phyloP scores from a whole-genome alignment of 331 rosid genomes.

The Cucumis variabilis region DNA sequence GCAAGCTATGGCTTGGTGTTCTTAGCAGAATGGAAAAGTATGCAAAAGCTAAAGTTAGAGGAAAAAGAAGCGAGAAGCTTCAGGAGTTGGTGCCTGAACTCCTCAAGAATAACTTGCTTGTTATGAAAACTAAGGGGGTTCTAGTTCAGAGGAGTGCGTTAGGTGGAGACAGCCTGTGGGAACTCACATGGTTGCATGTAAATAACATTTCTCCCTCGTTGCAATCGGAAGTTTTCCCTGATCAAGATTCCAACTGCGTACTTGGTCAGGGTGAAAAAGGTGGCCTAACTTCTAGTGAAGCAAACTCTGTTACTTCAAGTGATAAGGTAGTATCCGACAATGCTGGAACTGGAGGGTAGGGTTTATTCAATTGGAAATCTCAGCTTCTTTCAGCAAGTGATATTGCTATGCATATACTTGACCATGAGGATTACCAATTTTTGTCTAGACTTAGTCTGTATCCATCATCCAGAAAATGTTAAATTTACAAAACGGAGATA shows the following conservation, averaged over 20 bases:
- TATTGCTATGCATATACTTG: slow-evolving; percentile 24
- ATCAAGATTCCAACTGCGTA: slow-evolving; percentile 59
- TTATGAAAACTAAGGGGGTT: slow-evolving; percentile 68
- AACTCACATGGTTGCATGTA: slow-evolving; percentile 85
- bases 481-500: slow-evolving; percentile 31
- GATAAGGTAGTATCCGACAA: slow-evolving; percentile 48
- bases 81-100: slow-evolving; percentile 91
- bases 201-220: slow-evolving; percentile 68
- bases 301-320: slow-evolving; percentile 38
- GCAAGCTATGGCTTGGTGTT: slow-evolving; percentile 89
- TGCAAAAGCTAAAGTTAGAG: slow-evolving; percentile 75
- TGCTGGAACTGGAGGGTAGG: slow-evolving; percentile 59
- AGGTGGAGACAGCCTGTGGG: slow-evolving; percentile 89
- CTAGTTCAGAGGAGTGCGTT: slow-evolving; percentile 66
- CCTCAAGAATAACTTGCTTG: slow-evolving; percentile 80
- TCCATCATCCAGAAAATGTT: slow-evolving; percentile 16
- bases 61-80: slow-evolving; percentile 81
- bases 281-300: slow-evolving; percentile 51
- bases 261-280: slow-evolving; percentile 52
- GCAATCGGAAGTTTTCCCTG: slow-evolving; percentile 83
- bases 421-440: slow-evolving; percentile 10
- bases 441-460: slow-evolving; percentile 35
- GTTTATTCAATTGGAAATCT: slow-evolving; percentile 33
- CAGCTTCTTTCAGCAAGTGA: slow-evolving; percentile 30
- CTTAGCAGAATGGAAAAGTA: slow-evolving; percentile 76